These are phyloP conservation scores for Chlamydomonas sp. DNA, from an alignment of 139 green algal species.

Conservation along the genomic window DNA sequence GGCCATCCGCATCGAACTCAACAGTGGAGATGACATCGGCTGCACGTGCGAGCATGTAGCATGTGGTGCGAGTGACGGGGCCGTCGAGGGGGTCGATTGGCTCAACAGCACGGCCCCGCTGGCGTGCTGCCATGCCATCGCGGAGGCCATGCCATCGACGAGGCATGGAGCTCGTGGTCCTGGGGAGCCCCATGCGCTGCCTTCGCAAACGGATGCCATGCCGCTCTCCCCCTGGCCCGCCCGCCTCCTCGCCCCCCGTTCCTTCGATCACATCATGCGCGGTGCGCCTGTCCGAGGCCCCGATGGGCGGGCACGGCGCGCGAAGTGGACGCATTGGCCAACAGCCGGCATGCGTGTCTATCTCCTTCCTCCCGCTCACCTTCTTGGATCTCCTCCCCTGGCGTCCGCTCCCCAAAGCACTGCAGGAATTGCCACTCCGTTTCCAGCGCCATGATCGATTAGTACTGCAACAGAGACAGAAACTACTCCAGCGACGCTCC, in stretches of 20 bases:
- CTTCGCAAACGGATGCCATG: not conserved
- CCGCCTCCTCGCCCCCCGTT: too few species aligned
- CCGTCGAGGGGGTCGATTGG: too few species aligned
- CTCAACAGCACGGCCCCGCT: not conserved
- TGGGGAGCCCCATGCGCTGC: not conserved
- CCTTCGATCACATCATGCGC: too few species aligned
- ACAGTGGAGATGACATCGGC: constrained; percentile 98
- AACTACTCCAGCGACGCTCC: too few species aligned
- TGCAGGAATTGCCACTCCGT: constrained; percentile 95
- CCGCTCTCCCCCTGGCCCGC: too few species aligned
- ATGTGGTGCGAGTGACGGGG: too few species aligned
- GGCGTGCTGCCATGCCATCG: not conserved
- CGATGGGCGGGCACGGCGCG: too few species aligned
- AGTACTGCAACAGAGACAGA: too few species aligned
- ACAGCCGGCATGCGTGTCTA: too few species aligned
- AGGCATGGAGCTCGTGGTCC: not conserved
- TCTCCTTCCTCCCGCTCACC: too few species aligned
- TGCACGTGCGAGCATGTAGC: constrained; percentile 40
- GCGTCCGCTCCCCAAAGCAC: constrained; percentile 90
- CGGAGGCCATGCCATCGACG: not conserved
- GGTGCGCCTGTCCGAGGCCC: too few species aligned
- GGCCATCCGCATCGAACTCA: constrained; percentile 88
- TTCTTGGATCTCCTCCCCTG: constrained; percentile 91
- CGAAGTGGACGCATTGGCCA: not conserved
- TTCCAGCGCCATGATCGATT: too few species aligned